These are phyloP conservation scores for Pouteria campechiana DNA, from an alignment of 179 eudicot species.

Conservation along the genomic window DNA sequence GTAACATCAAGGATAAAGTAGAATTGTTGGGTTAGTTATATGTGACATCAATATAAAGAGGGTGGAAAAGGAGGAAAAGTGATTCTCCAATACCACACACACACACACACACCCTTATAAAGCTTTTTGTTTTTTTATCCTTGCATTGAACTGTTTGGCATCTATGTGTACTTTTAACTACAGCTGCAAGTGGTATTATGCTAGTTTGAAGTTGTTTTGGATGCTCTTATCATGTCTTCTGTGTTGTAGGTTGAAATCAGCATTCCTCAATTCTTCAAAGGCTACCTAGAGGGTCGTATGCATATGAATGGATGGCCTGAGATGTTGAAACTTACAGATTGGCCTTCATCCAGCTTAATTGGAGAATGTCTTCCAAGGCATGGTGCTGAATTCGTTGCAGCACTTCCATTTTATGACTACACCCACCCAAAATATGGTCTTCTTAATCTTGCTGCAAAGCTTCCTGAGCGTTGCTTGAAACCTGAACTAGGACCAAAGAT, in stretches of 20 bases:
- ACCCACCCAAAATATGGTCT: conserved; percentile 73
- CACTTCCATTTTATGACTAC: conserved; percentile 76
- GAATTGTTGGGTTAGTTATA: too few relatives aligned
- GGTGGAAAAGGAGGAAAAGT: too few relatives aligned
- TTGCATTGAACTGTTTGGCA: too few relatives aligned
- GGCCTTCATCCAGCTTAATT: conserved; percentile 90
- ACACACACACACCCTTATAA: too few relatives aligned
- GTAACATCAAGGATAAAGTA: too few relatives aligned
- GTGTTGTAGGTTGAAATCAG: conserved; percentile 67
- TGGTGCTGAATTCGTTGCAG: conserved; percentile 66
- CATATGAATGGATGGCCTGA: conserved; percentile 78
- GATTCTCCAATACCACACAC: too few relatives aligned
- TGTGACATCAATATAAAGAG: too few relatives aligned
- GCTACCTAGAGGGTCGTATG: conserved; percentile 60
- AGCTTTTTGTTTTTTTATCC: too few relatives aligned
- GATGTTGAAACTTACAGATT: conserved; percentile 93
- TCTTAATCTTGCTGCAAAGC: conserved; percentile 69
- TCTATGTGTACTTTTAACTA: too few relatives aligned
- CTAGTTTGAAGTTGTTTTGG: too few relatives aligned
- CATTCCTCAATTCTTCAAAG: conserved; percentile 59
- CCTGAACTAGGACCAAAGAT: conserved; percentile 97
- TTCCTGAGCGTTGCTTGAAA: conserved; percentile 53
- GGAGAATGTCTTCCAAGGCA: conserved; percentile 84
- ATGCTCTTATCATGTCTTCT: too few relatives aligned
- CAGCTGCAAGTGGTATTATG: too few relatives aligned